Evolutionary conservation across 805 yeast species (phyloP).

Genomic region (Wickerhamiella shivajii): DNA sequence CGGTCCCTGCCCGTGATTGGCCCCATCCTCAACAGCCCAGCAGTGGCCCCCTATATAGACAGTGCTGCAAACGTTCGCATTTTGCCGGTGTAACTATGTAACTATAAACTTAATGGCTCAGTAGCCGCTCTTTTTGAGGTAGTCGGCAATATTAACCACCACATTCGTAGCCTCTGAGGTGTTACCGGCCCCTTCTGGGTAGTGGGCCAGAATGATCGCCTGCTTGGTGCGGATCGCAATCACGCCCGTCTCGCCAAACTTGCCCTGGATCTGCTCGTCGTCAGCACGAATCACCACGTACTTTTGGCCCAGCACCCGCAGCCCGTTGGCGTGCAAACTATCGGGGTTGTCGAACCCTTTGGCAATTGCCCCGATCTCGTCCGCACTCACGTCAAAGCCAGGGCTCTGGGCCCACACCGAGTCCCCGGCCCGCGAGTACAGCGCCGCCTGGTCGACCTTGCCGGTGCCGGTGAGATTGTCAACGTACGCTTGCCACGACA

Average conservation of each 20-base stretch:
- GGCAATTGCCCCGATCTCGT: constrained; percentile 62
- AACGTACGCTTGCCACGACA: constrained; percentile 61
- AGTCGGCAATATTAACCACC: constrained; percentile 92
- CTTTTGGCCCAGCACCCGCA: constrained; percentile 73
- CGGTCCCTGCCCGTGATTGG: constrained; percentile 83
- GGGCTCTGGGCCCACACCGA: constrained; percentile 83
- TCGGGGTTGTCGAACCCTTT: constrained; percentile 69
- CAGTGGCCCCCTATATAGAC: constrained; percentile 60
- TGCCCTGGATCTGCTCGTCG: constrained; percentile 86
- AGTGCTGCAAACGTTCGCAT: constrained; percentile 52
- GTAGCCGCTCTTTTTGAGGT: constrained; percentile 31
- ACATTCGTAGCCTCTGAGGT: constrained; percentile 92
- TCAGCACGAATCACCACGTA: constrained; percentile 83
- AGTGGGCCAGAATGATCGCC: constrained; percentile 86
- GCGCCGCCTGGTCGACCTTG: constrained; percentile 81
- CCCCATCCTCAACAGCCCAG: constrained; percentile 65
- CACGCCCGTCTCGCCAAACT: constrained; percentile 74
- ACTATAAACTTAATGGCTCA: neutral
- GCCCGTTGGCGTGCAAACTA: constrained; percentile 68
- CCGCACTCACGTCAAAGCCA: constrained; percentile 44
- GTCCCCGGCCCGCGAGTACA: constrained; percentile 90
- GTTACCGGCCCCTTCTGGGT: constrained; percentile 45
- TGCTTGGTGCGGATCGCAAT: constrained; percentile 87
- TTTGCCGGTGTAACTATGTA: constrained; percentile 38
- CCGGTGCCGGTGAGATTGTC: constrained; percentile 82